phyloP scores from a whole-genome alignment of 148 eudicot species.

The Amaranthus cruentus region DNA sequence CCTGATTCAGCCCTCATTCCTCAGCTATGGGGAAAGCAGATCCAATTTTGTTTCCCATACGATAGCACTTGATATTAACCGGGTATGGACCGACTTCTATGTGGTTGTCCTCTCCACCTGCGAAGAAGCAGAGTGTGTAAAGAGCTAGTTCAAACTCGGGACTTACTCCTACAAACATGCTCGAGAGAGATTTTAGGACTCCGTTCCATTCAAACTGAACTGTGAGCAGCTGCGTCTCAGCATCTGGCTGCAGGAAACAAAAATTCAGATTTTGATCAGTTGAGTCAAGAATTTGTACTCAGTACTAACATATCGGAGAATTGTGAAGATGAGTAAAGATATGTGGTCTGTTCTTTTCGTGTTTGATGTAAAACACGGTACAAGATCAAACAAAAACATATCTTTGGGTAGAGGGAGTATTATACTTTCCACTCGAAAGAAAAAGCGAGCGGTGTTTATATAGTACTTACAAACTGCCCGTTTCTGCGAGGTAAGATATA shows the following conservation, averaged over 20 bases:
- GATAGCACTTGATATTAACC: slow-evolving; percentile 89
- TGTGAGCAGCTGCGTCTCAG: slow-evolving; percentile 81
- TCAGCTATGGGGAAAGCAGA: slow-evolving; percentile 88
- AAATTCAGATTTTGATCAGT: not conserved
- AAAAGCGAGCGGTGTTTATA: not conserved
- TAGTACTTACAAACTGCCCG: slow-evolving; percentile 58
- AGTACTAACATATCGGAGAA: too few species aligned
- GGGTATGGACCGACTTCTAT: slow-evolving; percentile 82
- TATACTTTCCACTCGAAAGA: too few species aligned
- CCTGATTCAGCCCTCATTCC: slow-evolving; percentile 15
- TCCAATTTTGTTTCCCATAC: slow-evolving; percentile 66
- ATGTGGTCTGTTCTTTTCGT: too few species aligned
- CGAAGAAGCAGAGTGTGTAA: slow-evolving; percentile 82
- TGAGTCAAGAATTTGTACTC: not conserved
- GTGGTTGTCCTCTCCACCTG: slow-evolving; percentile 76
- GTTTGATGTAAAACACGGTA: too few species aligned
- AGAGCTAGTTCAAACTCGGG: slow-evolving; percentile 93
- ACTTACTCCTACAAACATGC: slow-evolving; percentile 87
- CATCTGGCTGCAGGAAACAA: slow-evolving; percentile 71
- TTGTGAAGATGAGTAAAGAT: too few species aligned
- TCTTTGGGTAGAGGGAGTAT: too few species aligned
- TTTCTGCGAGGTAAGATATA: slow-evolving; percentile 87
- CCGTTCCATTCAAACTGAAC: slow-evolving; percentile 96
- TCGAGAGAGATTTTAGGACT: slow-evolving; percentile 73
- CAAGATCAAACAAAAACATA: too few species aligned